Evolutionary conservation across 2,329 filamentous ascomycete species (phyloP).

Genomic region (Amauroascus niger): DNA sequence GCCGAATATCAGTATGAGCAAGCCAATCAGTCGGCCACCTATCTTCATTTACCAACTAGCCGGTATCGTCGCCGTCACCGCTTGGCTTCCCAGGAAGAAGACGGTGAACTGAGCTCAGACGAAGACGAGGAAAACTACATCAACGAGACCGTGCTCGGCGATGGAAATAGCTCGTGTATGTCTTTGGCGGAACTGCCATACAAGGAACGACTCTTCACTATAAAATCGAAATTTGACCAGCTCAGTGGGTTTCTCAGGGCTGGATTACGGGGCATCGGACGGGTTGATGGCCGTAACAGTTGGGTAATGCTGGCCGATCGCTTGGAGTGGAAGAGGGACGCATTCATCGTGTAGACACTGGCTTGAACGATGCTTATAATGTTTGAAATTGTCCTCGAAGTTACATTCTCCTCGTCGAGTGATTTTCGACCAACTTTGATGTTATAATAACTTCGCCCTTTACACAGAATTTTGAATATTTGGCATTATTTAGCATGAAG

Average conservation of each 20-base stretch:
- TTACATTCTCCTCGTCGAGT: no score
- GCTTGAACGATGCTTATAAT: no score
- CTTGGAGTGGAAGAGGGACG: slow-evolving; percentile 46
- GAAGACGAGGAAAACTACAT: slow-evolving; percentile 16
- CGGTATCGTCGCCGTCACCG: slow-evolving; percentile 4
- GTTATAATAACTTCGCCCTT: not conserved
- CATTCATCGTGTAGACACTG: not conserved
- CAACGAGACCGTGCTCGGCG: slow-evolving; percentile 32
- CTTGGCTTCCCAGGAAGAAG: slow-evolving; percentile 16
- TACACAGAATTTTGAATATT: not conserved
- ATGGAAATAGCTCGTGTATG: slow-evolving; percentile 34
- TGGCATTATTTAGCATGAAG: not conserved
- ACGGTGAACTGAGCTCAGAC: slow-evolving; percentile 18
- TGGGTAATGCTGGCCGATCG: slow-evolving; percentile 79
- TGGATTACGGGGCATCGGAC: slow-evolving; percentile 63
- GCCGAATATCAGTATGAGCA: slow-evolving; percentile 32
- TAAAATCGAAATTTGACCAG: slow-evolving; percentile 55
- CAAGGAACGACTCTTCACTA: slow-evolving; percentile 44
- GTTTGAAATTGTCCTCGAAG: not conserved
- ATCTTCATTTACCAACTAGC: slow-evolving; percentile 11
- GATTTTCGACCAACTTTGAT: no score
- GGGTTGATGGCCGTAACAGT: slow-evolving; percentile 59
- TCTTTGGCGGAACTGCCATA: slow-evolving; percentile 39
- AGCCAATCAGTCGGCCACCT: slow-evolving; percentile 24
- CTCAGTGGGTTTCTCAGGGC: slow-evolving; percentile 61